phyloP scores from a whole-genome alignment of 257 asterid species.

The Solanum sparsipilum region DNA sequence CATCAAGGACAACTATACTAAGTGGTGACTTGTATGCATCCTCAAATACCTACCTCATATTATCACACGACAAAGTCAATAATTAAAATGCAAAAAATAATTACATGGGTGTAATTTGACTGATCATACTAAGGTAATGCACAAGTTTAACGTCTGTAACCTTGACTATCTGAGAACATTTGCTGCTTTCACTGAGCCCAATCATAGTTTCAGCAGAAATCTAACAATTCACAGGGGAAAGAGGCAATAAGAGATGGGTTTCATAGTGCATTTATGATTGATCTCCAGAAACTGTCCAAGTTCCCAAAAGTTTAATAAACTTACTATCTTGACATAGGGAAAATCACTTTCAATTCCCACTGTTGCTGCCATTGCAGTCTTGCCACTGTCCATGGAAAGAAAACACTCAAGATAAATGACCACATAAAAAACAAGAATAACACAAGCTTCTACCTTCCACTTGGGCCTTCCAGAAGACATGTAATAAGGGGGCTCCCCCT shows the following conservation, averaged over 20 bases:
- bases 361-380: constrained; percentile 95
- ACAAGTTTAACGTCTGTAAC: constrained; percentile 24
- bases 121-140: background rate
- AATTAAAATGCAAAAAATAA: background rate
- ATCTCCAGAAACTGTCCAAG: background rate
- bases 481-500: constrained; percentile 82
- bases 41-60: constrained; percentile 70
- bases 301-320: constrained; percentile 17
- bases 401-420: background rate
- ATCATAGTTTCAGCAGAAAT: constrained; percentile 96
- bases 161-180: constrained; percentile 91
- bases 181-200: constrained; percentile 93
- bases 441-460: constrained; percentile 69
- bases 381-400: constrained; percentile 60
- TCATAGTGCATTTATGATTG: background rate
- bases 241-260: background rate
- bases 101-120: background rate
- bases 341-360: constrained; percentile 84
- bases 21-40: constrained; percentile 96
- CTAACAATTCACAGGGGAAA: constrained; percentile 29
- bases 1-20: constrained; percentile 82
- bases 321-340: constrained; percentile 95
- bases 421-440: constrained; percentile 1
- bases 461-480: constrained; percentile 96
- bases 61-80: constrained; percentile 11